Evolutionary conservation across 1,139 yeast genomes (phyloP), one percentile per base, ranked within the genome.

Genomic region (Saccharomyces hybrid): DNA sequence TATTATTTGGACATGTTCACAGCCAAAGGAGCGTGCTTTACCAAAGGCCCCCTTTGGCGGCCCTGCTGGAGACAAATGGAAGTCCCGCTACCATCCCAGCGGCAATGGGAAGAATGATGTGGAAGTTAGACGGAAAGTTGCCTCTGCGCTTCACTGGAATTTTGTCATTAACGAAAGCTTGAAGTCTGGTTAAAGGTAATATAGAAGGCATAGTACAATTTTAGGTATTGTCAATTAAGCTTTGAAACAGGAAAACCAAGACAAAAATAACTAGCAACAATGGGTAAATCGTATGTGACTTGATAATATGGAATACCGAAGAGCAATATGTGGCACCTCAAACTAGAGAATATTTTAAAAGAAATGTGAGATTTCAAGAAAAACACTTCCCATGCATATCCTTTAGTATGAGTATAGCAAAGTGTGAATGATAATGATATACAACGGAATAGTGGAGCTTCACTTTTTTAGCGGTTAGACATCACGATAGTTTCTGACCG

Each of bases 241-340:
- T 8, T 34, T 38, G 44, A 11, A 19, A 8, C n/a, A 38, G 11
- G 44, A 38, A 9, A 19, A 58, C 56, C 61, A 60, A 55, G 60
- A 60, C 69, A 69, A 38, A 51, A 64, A 63, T 67, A 63, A 66
- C 63, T 60, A 65, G 67, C 67, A 65, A 69, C 69, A 65, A 70
- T 70, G 73, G 73, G 73, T 70, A 70, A 70, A 69, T 69, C 73
- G 73, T 69, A 69, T 69, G 73, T 67, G 31, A 19, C 9, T 26
- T 27, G 6, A 46, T 27, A 13, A 3, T 46, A 8, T 46, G 54
- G 16, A 51, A 14, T 31, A 27, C 25, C 19, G 25, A n/a, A 19
- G 4, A 19, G 23, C 23, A 19, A 19, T 19, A 29, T 4, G 5
- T 38, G 44, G 44, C 0, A 38, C 25, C 44, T 38, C n/a, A 19